Evolutionary conservation across 2,329 filamentous ascomycete genomes (phyloP).

Genomic region (Verticillium dahliae): DNA sequence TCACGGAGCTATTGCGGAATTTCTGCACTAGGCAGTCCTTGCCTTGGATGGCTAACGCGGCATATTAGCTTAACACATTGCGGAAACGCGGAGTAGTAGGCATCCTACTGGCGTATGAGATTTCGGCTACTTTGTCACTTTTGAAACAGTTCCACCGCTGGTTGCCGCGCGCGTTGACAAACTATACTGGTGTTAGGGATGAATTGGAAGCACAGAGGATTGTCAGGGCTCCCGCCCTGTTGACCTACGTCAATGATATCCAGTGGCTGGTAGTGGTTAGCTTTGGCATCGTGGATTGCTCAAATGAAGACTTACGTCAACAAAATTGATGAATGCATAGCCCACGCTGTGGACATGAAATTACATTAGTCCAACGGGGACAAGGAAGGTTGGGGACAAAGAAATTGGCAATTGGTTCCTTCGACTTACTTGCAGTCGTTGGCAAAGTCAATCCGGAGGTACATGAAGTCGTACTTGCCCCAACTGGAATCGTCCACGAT

Average conservation of each 20-base stretch:
- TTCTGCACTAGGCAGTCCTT: slow-evolving; percentile 87
- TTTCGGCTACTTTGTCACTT: slow-evolving; percentile 77
- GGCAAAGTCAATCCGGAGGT: slow-evolving; percentile 82
- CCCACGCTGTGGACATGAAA: slow-evolving; percentile 59
- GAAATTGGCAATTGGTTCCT: neutral
- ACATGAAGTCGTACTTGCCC: slow-evolving; percentile 91
- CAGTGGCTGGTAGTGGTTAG: slow-evolving; percentile 50
- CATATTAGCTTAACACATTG: too few species aligned
- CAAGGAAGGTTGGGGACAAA: neutral
- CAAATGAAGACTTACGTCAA: slow-evolving; percentile 50
- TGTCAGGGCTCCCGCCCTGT: neutral
- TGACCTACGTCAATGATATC: slow-evolving; percentile 63
- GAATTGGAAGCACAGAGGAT: neutral
- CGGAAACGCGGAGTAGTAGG: slow-evolving; percentile 12
- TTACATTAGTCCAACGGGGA: neutral
- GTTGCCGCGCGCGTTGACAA: slow-evolving; percentile 64
- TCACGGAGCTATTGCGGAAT: slow-evolving; percentile 94
- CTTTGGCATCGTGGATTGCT: neutral
- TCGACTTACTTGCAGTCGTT: slow-evolving; percentile 72
- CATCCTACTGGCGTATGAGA: slow-evolving; percentile 85
- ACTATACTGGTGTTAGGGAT: slow-evolving; percentile 39
- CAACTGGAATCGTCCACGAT: slow-evolving; percentile 73
- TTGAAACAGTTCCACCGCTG: slow-evolving; percentile 75
- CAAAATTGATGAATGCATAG: slow-evolving; percentile 96
- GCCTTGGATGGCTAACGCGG: slow-evolving; percentile 71